These are phyloP conservation scores for Phlegmacium glaucopus DNA, from an alignment of 768 basidiomycete species.

Conservation along the genomic window DNA sequence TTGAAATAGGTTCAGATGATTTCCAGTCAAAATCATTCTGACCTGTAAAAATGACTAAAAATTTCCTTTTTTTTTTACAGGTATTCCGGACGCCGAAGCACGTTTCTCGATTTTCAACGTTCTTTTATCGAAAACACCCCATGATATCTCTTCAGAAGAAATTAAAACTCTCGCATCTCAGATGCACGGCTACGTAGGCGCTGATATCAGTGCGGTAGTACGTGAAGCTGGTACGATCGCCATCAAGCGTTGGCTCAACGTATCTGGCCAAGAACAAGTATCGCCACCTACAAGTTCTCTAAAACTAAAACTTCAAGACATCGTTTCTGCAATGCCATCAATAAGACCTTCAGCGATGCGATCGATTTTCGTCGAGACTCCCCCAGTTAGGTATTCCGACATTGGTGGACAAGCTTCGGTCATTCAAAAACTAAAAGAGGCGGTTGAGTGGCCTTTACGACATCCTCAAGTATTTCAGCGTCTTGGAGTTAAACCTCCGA, in stretches of 20 bases:
- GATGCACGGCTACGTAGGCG: constrained; percentile 96
- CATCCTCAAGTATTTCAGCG: constrained; percentile 86
- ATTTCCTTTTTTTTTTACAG: constrained; percentile 45
- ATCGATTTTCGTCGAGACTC: constrained; percentile 85
- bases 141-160: constrained; percentile 57
- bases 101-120: constrained; percentile 86
- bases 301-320: constrained; percentile 55
- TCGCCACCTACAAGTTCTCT: constrained; percentile 19
- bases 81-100: constrained; percentile 85
- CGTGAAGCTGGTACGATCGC: constrained; percentile 90
- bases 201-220: constrained; percentile 88
- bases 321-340: constrained; percentile 65
- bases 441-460: constrained; percentile 92
- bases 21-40: too few species aligned
- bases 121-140: constrained; percentile 76
- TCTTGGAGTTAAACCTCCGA: constrained; percentile 84
- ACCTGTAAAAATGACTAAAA: constrained; percentile 2
- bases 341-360: constrained; percentile 94
- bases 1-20: too few species aligned
- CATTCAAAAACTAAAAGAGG: constrained; percentile 85
- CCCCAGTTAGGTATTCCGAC: constrained; percentile 78
- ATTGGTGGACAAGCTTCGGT: constrained; percentile 84
- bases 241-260: constrained; percentile 76
- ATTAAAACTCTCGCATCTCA: constrained; percentile 66
- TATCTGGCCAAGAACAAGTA: constrained; percentile 13